These are phyloP conservation scores for Boletellus sp. DNA, from an alignment of 1,284 basidiomycete genomes.

Conservation along the genomic window DNA sequence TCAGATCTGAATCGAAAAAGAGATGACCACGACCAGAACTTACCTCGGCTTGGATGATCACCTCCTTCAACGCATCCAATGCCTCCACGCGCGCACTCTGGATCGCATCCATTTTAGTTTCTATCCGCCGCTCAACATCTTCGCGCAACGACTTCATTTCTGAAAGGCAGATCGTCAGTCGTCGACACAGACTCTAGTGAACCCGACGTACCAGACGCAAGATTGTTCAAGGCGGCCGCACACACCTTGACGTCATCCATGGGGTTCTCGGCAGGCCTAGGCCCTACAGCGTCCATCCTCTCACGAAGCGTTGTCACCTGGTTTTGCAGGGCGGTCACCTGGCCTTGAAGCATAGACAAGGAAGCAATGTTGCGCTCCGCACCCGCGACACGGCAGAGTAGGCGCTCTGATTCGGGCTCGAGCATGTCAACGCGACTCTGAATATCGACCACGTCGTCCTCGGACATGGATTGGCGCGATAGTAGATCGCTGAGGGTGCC, in stretches of 20 bases:
- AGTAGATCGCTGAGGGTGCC: slow-evolving; percentile 17
- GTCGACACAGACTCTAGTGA: neutral
- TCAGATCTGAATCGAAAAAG: slow-evolving; percentile 8
- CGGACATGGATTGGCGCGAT: slow-evolving; percentile 25
- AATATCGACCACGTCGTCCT: slow-evolving; percentile 41
- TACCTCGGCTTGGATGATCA: slow-evolving; percentile 24
- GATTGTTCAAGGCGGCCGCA: slow-evolving; percentile 24
- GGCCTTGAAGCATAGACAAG: slow-evolving; percentile 37
- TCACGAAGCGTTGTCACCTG: slow-evolving; percentile 39
- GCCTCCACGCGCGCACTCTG: slow-evolving; percentile 28
- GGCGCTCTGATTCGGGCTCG: slow-evolving; percentile 34
- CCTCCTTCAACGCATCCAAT: slow-evolving; percentile 22
- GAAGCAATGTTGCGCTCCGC: slow-evolving; percentile 34
- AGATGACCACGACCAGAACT: neutral
- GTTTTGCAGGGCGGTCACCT: slow-evolving; percentile 17
- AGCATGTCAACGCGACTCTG: slow-evolving; percentile 41
- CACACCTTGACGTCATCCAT: slow-evolving; percentile 28
- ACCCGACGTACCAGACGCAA: slow-evolving; percentile 30
- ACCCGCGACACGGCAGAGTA: slow-evolving; percentile 27
- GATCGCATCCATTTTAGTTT: slow-evolving; percentile 29
- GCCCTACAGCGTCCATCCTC: slow-evolving; percentile 24
- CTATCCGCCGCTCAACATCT: slow-evolving; percentile 32
- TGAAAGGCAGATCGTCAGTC: slow-evolving; percentile 14
- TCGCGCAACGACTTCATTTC: slow-evolving; percentile 35
- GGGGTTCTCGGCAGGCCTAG: slow-evolving; percentile 11